Evolutionary conservation across 2,329 filamentous ascomycete species (phyloP), one percentile per base, ranked within the genome.

Genomic region (Aspergillus nomiae): DNA sequence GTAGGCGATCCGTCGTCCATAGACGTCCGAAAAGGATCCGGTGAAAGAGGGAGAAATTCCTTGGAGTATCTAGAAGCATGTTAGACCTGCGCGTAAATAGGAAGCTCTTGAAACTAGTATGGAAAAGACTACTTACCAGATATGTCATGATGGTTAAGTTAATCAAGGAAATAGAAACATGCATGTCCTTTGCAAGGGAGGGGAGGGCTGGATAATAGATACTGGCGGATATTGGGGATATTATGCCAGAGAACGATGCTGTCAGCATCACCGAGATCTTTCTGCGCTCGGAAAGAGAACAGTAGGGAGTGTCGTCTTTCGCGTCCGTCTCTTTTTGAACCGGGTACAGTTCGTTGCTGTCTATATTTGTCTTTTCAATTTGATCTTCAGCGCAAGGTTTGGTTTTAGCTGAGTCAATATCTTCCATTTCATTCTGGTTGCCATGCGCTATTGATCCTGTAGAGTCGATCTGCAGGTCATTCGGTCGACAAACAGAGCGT

Each of bases 1-100:
- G 64, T 87, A 89, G 3, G 87, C 86, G 0, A 86, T 87, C n/a
- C 87, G 80, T 34, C 87, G 82, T 10, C 88, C 87, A 3, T 83
- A 81, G 68, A 80, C 82, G 70, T 90, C 88, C 7, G 85, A 85
- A 46, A 90, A 84, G 62, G 87, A 86, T 4, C 87, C 88, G 53
- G 88, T 84, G 14, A 90, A 72, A 7, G 84, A 85, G 0, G 88
- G 88, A 0, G 87, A 82, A 1, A 90, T 74, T 21, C 83, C 88
- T 72, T 90, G 88, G 51, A 89, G 81, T 60, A 90, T 82, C 73
- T 72, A 34, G 11, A 26, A 1, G 8, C 11, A 48, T 8, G 11
- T 60, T 46, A 59, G 57, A 16, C 38, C 0, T 24, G 21, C 9
- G 16, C 1, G 45, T 24, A 10, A 64, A 24, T 4, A 6, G 21